Evolutionary conservation across 139 green algal genomes (phyloP).

Genomic region (Tetraselmis chui): DNA sequence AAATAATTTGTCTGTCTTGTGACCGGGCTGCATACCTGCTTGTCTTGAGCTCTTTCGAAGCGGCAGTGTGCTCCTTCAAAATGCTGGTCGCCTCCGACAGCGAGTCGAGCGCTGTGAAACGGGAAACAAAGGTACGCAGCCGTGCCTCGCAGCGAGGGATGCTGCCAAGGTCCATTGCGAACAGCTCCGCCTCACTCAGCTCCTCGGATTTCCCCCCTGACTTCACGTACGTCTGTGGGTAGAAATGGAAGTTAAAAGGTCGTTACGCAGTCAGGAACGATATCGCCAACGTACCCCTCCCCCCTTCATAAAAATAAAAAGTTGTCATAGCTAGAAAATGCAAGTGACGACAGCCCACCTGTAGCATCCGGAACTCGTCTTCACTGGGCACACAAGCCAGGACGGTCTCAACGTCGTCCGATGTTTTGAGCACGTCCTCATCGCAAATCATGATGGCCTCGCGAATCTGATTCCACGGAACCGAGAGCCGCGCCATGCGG

Average conservation of each 20-base stretch:
- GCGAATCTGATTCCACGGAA: conserved; percentile 19
- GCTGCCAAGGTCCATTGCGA: conserved; percentile 29
- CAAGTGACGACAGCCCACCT: no score
- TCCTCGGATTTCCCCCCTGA: conserved; percentile 1
- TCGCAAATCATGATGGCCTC: conserved; percentile 19
- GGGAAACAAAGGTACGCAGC: conserved; percentile 23
- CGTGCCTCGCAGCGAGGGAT: conserved; percentile 22
- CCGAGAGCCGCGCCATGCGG: conserved; percentile 26
- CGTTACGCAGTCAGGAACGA: no score
- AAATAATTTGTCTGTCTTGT: no score
- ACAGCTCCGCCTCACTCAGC: conserved; percentile 27
- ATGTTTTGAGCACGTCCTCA: conserved; percentile 4
- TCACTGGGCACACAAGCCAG: conserved; percentile 27
- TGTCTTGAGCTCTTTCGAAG: conserved; percentile 22
- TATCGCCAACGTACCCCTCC: no score
- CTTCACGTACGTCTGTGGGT: not conserved
- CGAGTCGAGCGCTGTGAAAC: conserved; percentile 14
- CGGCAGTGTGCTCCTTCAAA: conserved; percentile 21
- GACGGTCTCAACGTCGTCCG: conserved; percentile 26
- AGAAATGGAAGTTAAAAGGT: no score
- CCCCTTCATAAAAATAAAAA: no score
- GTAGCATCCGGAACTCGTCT: conserved; percentile 30
- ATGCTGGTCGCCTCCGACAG: conserved; percentile 20
- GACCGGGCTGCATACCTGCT: no score
- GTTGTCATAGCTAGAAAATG: no score